Conservation (phyloP, 352 stramenopile species). For the Peronospora belbahrii region DNA sequence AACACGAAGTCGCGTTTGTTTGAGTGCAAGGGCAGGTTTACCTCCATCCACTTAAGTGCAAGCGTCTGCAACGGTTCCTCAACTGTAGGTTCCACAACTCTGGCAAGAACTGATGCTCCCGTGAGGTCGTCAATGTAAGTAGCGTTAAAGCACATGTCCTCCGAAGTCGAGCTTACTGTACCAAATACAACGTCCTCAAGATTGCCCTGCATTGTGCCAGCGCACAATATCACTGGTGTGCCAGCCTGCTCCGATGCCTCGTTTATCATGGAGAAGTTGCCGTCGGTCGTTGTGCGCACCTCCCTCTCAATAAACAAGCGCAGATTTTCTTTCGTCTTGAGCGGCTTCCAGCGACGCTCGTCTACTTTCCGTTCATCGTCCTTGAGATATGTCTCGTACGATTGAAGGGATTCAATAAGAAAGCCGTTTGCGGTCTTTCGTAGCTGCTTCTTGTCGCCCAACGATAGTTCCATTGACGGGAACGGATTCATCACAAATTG, state of each 20-base stretch:
- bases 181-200: slow-evolving; percentile 36
- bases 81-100: slow-evolving; percentile 20
- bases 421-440: slow-evolving; percentile 24
- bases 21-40: slow-evolving; percentile 20
- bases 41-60: slow-evolving; percentile 29
- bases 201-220: slow-evolving; percentile 28
- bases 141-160: slow-evolving; percentile 29
- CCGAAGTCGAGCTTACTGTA: slow-evolving; percentile 19
- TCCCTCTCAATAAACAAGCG: slow-evolving; percentile 26
- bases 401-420: slow-evolving; percentile 18
- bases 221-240: slow-evolving; percentile 22
- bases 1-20: slow-evolving; percentile 37
- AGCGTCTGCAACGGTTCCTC: slow-evolving; percentile 27
- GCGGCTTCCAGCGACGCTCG: slow-evolving; percentile 34
- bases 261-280: slow-evolving; percentile 21
- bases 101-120: slow-evolving; percentile 18
- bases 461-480: slow-evolving; percentile 26
- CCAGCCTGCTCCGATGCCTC: slow-evolving; percentile 25
- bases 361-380: slow-evolving; percentile 22
- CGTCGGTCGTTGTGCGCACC: slow-evolving; percentile 25
- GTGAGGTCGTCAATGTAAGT: slow-evolving; percentile 29
- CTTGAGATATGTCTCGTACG: slow-evolving; percentile 24
- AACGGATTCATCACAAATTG: slow-evolving; percentile 32
- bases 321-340: slow-evolving; percentile 29
- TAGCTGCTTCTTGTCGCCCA: slow-evolving; percentile 24